These are phyloP conservation scores for Stemphylium beticola DNA, from an alignment of 2,329 filamentous ascomycete species.

Conservation along the genomic window DNA sequence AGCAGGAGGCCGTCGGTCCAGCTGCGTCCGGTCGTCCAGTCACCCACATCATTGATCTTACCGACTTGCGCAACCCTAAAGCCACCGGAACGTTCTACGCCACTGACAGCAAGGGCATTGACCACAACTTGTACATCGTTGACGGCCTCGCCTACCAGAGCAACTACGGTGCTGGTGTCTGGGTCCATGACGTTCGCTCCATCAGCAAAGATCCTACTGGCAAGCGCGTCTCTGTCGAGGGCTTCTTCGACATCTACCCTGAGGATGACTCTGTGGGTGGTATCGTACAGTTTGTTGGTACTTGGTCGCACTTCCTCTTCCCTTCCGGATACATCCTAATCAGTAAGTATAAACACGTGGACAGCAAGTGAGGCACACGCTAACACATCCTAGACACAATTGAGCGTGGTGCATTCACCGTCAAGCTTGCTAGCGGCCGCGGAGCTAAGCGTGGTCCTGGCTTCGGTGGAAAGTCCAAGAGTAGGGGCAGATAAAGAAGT, in stretches of 20 bases:
- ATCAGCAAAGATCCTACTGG: constrained; percentile 49
- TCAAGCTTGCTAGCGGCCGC: constrained; percentile 39
- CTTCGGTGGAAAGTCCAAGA: constrained; percentile 27
- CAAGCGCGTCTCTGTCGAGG: constrained; percentile 48
- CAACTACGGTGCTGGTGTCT: constrained; percentile 51
- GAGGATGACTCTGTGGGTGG: constrained; percentile 49
- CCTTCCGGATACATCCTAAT: constrained; percentile 45
- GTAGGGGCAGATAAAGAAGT: not conserved
- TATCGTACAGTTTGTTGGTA: constrained; percentile 50
- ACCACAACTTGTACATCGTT: constrained; percentile 55
- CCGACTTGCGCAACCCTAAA: constrained; percentile 42
- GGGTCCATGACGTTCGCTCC: constrained; percentile 49
- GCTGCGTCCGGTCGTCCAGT: constrained; percentile 41
- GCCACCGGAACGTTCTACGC: constrained; percentile 53
- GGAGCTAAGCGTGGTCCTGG: constrained; percentile 29
- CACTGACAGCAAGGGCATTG: constrained; percentile 46
- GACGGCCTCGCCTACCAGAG: constrained; percentile 51
- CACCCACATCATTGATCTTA: constrained; percentile 45
- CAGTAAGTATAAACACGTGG: constrained; percentile 12
- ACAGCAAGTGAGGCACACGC: not conserved
- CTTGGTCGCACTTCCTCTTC: constrained; percentile 51
- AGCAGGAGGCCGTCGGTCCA: constrained; percentile 35
- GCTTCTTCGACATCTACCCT: constrained; percentile 52
- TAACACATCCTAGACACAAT: constrained; percentile 34
- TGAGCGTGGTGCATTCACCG: constrained; percentile 46